Percentiles rank a stretch among this genome's conserved stretches.
These are phyloP conservation scores for Nadsonia fulvescens DNA, from an alignment of 805 yeast species.

Conservation along the genomic window DNA sequence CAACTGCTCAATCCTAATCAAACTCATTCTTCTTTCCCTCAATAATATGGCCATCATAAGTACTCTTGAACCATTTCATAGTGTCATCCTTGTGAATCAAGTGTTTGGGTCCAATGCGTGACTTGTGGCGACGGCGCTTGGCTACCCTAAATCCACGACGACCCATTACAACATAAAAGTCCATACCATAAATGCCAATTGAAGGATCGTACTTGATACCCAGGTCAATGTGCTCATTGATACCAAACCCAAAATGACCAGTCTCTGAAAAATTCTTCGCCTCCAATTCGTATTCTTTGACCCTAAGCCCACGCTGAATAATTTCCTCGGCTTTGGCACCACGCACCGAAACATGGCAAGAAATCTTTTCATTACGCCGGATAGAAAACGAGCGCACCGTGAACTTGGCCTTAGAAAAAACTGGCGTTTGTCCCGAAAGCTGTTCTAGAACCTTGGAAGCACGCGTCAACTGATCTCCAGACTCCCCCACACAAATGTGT, in stretches of 20 bases:
- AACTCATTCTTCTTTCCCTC: no score
- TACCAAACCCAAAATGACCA: slow-evolving; percentile 99
- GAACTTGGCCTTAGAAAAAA: slow-evolving; percentile 99
- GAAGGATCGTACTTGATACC: slow-evolving; percentile 99
- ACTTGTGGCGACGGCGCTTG: slow-evolving; percentile 78
- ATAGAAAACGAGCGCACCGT: slow-evolving; percentile 99
- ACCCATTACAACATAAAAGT: slow-evolving; percentile 98
- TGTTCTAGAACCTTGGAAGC: slow-evolving; percentile 99
- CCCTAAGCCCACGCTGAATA: slow-evolving; percentile 98
- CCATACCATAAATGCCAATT: slow-evolving; percentile 98
- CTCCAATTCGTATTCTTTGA: slow-evolving; percentile 96
- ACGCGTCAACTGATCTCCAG: slow-evolving; percentile 99
- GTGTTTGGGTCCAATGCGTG: slow-evolving; percentile 83
- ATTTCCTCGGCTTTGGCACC: slow-evolving; percentile 99
- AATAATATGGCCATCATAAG: slow-evolving; percentile 94
- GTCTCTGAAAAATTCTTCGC: slow-evolving; percentile 92
- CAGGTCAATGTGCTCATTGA: slow-evolving; percentile 97
- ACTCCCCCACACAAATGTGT: slow-evolving; percentile 99
- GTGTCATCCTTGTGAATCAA: slow-evolving; percentile 83
- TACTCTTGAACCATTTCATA: slow-evolving; percentile 97
- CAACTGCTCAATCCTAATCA: no score
- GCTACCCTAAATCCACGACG: slow-evolving; percentile 98
- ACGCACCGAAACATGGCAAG: slow-evolving; percentile 98
- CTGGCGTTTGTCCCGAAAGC: slow-evolving; percentile 99
- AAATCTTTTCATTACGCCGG: slow-evolving; percentile 99